phyloP scores from a whole-genome alignment of 75 land plant species.

The Cunninghamia lanceolata region DNA sequence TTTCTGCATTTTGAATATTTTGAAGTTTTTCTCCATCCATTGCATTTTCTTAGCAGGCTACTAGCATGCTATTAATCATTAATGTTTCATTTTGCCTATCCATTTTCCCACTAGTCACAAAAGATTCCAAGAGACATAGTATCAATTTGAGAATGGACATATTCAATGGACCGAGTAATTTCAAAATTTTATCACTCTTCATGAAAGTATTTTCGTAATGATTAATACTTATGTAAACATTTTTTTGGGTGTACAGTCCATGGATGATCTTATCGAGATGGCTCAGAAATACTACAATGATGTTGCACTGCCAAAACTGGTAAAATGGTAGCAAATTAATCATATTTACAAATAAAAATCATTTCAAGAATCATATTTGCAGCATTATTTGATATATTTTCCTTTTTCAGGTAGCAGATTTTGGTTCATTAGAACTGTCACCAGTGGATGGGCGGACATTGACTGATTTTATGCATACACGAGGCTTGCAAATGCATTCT shows the following conservation, averaged over 20 bases:
- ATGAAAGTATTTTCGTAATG: not conserved
- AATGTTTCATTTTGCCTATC: not conserved
- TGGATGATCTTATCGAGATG: slow-evolving; percentile 76
- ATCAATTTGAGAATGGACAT: not conserved
- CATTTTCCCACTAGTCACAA: not conserved
- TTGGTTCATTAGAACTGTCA: slow-evolving; percentile 95
- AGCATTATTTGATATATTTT: slow-evolving; percentile 9
- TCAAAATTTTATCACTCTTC: not conserved
- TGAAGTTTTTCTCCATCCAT: not conserved
- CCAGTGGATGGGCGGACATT: slow-evolving; percentile 98
- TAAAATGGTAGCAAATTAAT: slow-evolving; percentile 16
- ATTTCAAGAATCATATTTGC: slow-evolving; percentile 4
- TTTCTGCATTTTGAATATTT: not conserved
- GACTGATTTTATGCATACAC: slow-evolving; percentile 98
- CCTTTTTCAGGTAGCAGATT: slow-evolving; percentile 83
- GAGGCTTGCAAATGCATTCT: slow-evolving; percentile 91
- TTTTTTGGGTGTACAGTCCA: slow-evolving; percentile 45
- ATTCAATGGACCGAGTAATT: not conserved
- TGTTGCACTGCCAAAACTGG: slow-evolving; percentile 92
- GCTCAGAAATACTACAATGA: slow-evolving; percentile 85
- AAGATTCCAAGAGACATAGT: not conserved
- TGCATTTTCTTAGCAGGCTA: not conserved
- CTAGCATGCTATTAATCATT: slow-evolving; percentile 1
- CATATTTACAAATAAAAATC: not conserved
- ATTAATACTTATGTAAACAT: not conserved